These are phyloP conservation scores for Colletotrichum filicis DNA, from an alignment of 2,329 filamentous ascomycete species.

Conservation along the genomic window DNA sequence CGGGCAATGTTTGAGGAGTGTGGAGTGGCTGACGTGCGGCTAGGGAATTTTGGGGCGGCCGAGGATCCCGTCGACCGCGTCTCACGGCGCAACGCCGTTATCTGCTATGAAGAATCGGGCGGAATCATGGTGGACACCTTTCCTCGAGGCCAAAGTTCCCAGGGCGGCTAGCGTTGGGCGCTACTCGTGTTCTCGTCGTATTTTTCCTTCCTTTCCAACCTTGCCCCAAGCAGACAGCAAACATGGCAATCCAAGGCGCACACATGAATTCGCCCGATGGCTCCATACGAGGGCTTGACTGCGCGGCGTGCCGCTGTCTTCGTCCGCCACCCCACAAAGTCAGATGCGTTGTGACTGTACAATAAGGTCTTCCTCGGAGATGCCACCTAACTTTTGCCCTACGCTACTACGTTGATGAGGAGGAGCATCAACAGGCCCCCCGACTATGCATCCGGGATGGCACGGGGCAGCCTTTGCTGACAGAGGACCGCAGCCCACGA, in stretches of 20 bases:
- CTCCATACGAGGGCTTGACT: background rate
- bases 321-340: background rate
- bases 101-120: background rate
- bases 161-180: conserved; percentile 14
- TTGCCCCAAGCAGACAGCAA: background rate
- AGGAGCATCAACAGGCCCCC: background rate
- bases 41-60: conserved; percentile 1
- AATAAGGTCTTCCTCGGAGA: background rate
- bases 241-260: background rate
- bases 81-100: conserved; percentile 2
- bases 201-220: background rate
- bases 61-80: background rate
- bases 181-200: conserved; percentile 14
- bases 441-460: background rate
- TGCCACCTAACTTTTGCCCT: background rate
- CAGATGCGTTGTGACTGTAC: background rate
- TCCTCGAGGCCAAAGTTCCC: background rate
- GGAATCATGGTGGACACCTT: background rate
- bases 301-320: too few relatives aligned
- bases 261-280: background rate
- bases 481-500: background rate
- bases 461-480: background rate
- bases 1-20: conserved; percentile 28
- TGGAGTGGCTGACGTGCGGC: conserved; percentile 14
- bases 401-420: background rate